Conservation (phyloP, 495 filamentous ascomycete species). For the Elaphomyces granulatus region DNA sequence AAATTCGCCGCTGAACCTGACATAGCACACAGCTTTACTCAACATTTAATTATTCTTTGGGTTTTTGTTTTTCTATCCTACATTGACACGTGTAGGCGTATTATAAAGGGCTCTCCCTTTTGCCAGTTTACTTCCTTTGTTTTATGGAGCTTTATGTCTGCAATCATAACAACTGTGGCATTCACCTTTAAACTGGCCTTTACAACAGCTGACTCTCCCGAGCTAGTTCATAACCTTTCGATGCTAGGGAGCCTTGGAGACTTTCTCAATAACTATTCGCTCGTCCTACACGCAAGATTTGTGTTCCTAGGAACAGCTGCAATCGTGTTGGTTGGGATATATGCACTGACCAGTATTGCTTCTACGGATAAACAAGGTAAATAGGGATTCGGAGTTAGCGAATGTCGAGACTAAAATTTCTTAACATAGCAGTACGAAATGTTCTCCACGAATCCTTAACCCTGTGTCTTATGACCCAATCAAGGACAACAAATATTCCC, state of each 20-base stretch:
- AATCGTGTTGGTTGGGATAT: not conserved
- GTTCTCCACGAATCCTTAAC: slow-evolving; percentile 52
- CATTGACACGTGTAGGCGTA: slow-evolving; percentile 25
- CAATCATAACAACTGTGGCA: slow-evolving; percentile 33
- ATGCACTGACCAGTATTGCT: not conserved
- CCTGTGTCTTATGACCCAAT: slow-evolving; percentile 77
- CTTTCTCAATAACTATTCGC: slow-evolving; percentile 36
- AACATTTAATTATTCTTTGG: slow-evolving; percentile 56
- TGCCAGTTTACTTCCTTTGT: slow-evolving; percentile 15
- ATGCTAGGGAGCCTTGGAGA: slow-evolving; percentile 30
- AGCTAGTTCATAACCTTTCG: slow-evolving; percentile 48
- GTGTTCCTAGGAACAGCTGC: slow-evolving; percentile 34
- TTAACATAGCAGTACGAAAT: slow-evolving; percentile 6
- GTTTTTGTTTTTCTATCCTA: slow-evolving; percentile 57
- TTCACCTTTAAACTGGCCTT: slow-evolving; percentile 77
- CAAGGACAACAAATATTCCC: slow-evolving; percentile 66
- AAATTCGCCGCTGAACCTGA: slow-evolving; percentile 83
- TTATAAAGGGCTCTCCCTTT: slow-evolving; percentile 18
- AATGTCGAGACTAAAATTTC: not conserved
- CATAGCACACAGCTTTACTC: slow-evolving; percentile 52
- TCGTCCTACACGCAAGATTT: slow-evolving; percentile 27
- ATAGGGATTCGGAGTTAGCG: not conserved
- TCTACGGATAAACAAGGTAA: not conserved
- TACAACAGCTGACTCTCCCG: slow-evolving; percentile 69
- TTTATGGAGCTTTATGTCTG: slow-evolving; percentile 11